Percentiles rank a stretch among this genome's conserved stretches.
These are phyloP conservation scores for Neurospora sp. DNA, from an alignment of 495 filamentous ascomycete genomes.

Conservation along the genomic window DNA sequence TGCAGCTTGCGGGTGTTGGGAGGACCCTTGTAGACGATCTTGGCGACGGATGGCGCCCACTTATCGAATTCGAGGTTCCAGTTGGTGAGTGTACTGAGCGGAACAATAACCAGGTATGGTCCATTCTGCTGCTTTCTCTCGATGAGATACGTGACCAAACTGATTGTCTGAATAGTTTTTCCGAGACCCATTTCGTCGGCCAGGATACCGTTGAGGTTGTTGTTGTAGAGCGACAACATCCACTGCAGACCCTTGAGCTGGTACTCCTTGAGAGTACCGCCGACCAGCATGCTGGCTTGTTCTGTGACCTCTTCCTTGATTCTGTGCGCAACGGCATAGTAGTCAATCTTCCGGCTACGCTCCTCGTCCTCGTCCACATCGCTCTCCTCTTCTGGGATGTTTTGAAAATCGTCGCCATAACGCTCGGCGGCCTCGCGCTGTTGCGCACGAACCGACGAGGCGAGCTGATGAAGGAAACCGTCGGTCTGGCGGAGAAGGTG, in stretches of 20 bases:
- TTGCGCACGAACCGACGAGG: conserved; percentile 82
- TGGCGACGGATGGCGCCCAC: conserved; percentile 80
- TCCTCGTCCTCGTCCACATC: conserved; percentile 62
- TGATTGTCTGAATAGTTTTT: conserved; percentile 99
- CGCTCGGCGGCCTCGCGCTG: conserved; percentile 71
- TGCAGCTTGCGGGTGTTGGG: conserved; percentile 82
- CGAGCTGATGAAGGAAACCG: conserved; percentile 91
- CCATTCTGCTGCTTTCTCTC: conserved; percentile 89
- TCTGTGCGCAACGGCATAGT: conserved; percentile 95
- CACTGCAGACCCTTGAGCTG: conserved; percentile 96
- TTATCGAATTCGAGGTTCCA: conserved; percentile 99
- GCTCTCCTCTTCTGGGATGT: conserved; percentile 48
- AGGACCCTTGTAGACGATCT: conserved; percentile 94
- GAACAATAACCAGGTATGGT: conserved; percentile 93
- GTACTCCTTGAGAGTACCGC: conserved; percentile 91
- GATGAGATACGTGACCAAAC: conserved; percentile 91
- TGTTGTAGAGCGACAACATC: conserved; percentile 99
- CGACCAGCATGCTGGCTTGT: conserved; percentile 78
- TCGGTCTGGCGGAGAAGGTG: conserved; percentile 94
- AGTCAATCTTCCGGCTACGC: conserved; percentile 72
- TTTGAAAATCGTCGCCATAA: conserved; percentile 57
- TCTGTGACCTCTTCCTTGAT: conserved; percentile 79
- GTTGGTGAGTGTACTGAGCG: conserved; percentile 91
- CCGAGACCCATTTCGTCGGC: conserved; percentile 99
- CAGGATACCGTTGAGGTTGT: conserved; percentile 96